Evolutionary conservation across 2,329 filamentous ascomycete species (phyloP).

Genomic region (Phaeosphaeria sp.): DNA sequence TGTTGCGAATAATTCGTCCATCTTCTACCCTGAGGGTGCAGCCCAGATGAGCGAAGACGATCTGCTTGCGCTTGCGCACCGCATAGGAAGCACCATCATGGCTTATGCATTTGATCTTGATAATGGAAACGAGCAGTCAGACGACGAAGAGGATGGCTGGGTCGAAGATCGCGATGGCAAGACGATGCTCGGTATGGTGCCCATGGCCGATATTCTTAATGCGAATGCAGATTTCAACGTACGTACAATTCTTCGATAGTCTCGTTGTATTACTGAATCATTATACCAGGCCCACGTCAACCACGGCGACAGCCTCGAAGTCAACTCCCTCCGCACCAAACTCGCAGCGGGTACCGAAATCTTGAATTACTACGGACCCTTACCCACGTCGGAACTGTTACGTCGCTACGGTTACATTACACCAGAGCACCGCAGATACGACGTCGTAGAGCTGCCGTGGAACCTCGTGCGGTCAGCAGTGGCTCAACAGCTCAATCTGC

Average conservation of each 20-base stretch:
- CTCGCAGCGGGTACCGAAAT: constrained; percentile 22
- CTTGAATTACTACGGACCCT: constrained; percentile 31
- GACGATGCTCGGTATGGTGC: constrained; percentile 31
- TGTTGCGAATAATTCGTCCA: constrained; percentile 9
- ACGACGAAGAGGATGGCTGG: constrained; percentile 33
- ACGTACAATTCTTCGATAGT: background rate
- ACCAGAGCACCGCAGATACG: constrained; percentile 25
- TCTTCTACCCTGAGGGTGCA: constrained; percentile 17
- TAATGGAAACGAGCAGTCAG: constrained; percentile 19
- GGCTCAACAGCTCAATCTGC: constrained; percentile 4
- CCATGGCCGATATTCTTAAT: constrained; percentile 33
- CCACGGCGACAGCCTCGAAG: constrained; percentile 26
- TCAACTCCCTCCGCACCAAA: constrained; percentile 20
- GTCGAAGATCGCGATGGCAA: constrained; percentile 29
- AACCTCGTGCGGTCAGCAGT: constrained; percentile 16
- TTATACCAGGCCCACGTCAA: constrained; percentile 26
- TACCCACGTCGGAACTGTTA: constrained; percentile 29
- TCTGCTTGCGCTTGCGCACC: constrained; percentile 27
- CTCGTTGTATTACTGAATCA: background rate
- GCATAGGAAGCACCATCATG: constrained; percentile 32
- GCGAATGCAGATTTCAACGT: constrained; percentile 34
- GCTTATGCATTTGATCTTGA: constrained; percentile 32
- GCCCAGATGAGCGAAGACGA: constrained; percentile 10
- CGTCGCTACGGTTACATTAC: constrained; percentile 31
- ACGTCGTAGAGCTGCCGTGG: constrained; percentile 26